Evolutionary conservation across 129 eudicot species (phyloP).

Genomic region (Flaveria ramosissima): DNA sequence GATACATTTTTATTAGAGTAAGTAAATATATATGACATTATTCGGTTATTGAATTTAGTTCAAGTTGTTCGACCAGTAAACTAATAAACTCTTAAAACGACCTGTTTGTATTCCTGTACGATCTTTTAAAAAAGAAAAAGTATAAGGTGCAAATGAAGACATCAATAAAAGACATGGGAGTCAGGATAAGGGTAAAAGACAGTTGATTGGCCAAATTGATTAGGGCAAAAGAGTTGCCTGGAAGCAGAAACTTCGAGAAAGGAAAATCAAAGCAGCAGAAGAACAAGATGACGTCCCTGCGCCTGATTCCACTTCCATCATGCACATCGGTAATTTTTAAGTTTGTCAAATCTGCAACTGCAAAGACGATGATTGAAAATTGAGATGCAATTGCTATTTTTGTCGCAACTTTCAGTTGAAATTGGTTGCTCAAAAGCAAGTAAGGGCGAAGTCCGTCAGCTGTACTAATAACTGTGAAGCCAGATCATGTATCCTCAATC

Average conservation of each 20-base stretch:
- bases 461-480: conserved; percentile 26
- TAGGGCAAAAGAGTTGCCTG: not conserved
- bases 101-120: no score
- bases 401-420: conserved; percentile 25
- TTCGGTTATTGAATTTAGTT: no score
- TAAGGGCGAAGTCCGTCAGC: not conserved
- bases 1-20: no score
- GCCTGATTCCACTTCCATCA: conserved; percentile 21
- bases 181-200: no score
- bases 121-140: no score
- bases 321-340: conserved; percentile 27
- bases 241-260: not conserved
- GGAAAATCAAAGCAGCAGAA: not conserved
- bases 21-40: no score
- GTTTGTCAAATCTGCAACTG: not conserved
- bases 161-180: no score
- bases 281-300: conserved; percentile 9
- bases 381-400: not conserved
- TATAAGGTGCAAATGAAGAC: no score
- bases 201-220: no score
- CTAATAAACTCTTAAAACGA: no score
- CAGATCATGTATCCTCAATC: conserved; percentile 39
- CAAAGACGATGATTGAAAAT: not conserved
- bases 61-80: no score
- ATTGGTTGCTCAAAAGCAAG: conserved; percentile 24